A percentile compares a stretch with the other conserved stretches of the same genome.
Evolutionary conservation across 1,139 yeast species (phyloP).

Genomic region (Hyphopichia wangnamkhiaoensis): DNA sequence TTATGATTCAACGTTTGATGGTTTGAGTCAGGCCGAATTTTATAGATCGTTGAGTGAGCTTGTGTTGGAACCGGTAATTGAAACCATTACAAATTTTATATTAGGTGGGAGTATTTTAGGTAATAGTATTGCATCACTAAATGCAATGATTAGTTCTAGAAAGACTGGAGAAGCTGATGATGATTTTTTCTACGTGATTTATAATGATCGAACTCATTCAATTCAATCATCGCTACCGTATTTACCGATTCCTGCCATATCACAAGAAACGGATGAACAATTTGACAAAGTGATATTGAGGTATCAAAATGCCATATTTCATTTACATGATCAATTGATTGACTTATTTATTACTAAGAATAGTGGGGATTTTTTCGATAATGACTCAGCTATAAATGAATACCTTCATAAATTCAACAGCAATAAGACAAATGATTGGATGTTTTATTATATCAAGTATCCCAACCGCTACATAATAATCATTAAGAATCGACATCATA

Average conservation of each 20-base stretch:
- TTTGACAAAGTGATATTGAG: slow-evolving; percentile 5
- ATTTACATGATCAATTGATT: slow-evolving; percentile 42
- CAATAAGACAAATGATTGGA: slow-evolving; percentile 43
- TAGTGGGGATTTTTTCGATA: slow-evolving; percentile 23
- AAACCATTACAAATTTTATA: slow-evolving; percentile 21
- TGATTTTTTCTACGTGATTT: slow-evolving; percentile 42
- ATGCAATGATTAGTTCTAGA: slow-evolving; percentile 11
- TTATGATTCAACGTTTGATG: slow-evolving; percentile 28
- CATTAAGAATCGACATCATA: slow-evolving; percentile 37
- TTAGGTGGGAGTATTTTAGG: slow-evolving; percentile 20
- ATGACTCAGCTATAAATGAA: slow-evolving; percentile 26
- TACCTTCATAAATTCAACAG: slow-evolving; percentile 46
- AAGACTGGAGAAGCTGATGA: slow-evolving; percentile 23
- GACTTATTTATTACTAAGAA: slow-evolving; percentile 32
- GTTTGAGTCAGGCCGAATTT: slow-evolving; percentile 24
- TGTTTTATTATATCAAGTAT: slow-evolving; percentile 41
- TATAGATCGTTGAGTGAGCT: slow-evolving; percentile 21
- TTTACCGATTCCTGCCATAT: slow-evolving; percentile 23
- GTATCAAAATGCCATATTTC: slow-evolving; percentile 33
- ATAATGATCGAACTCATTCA: slow-evolving; percentile 24
- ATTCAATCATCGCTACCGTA: slow-evolving; percentile 44
- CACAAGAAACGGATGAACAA: not conserved
- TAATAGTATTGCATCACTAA: slow-evolving; percentile 35
- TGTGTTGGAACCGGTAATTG: slow-evolving; percentile 23
- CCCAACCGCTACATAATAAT: slow-evolving; percentile 34